Evolutionary conservation across 1,284 basidiomycete genomes (phyloP).

Genomic region (Cryptococcus sp.): DNA sequence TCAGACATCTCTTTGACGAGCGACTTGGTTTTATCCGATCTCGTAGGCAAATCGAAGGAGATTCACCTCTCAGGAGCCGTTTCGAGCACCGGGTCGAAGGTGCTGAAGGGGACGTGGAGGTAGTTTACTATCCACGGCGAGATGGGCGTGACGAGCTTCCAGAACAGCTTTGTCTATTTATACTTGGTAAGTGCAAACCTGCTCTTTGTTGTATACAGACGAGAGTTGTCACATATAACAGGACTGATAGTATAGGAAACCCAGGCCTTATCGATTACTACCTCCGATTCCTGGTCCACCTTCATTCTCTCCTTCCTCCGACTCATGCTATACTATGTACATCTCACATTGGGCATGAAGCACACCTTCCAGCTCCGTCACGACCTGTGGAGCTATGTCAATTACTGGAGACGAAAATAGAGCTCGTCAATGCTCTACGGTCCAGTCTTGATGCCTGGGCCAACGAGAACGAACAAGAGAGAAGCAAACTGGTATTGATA

Average conservation of each 20-base stretch:
- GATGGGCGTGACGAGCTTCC: constrained; percentile 10
- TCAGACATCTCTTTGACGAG: neutral
- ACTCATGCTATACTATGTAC: constrained; percentile 40
- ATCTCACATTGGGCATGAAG: constrained; percentile 45
- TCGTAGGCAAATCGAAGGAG: neutral
- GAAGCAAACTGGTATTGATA: constrained; percentile 27
- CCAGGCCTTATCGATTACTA: constrained; percentile 48
- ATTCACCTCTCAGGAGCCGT: constrained; percentile 5
- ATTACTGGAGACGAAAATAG: constrained; percentile 42
- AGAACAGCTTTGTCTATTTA: constrained; percentile 29
- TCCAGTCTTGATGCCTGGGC: constrained; percentile 27
- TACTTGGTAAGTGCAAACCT: constrained; percentile 25
- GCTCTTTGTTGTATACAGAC: neutral
- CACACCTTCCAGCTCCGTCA: constrained; percentile 15
- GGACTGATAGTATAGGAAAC: constrained; percentile 32
- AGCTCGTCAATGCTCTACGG: constrained; percentile 29
- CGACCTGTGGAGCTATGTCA: constrained; percentile 29
- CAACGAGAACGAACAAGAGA: constrained; percentile 2
- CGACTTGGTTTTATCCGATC: constrained; percentile 14
- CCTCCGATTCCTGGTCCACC: constrained; percentile 37
- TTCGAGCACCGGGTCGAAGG: constrained; percentile 7
- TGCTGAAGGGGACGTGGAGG: constrained; percentile 13
- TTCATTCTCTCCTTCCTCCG: constrained; percentile 35
- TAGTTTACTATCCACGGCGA: constrained; percentile 37
- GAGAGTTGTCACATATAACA: neutral